Base-by-base conservation (phyloP, 805 yeast genomes). In the Isabelozyma heimii region DNA sequence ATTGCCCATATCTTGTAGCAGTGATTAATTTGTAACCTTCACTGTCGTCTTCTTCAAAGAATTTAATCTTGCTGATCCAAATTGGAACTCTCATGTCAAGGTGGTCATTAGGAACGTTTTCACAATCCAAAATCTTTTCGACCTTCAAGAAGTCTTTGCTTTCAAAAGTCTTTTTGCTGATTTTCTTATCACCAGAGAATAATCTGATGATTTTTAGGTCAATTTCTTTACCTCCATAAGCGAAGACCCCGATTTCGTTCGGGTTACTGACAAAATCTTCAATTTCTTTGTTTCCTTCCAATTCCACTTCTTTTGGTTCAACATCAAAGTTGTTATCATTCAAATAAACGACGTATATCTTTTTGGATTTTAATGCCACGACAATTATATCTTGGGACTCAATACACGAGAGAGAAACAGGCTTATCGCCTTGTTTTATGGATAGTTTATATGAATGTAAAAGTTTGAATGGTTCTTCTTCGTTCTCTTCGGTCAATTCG, bases 191-290 rank as follows among this genome's bases (percentile, higher is more conserved):
- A 10, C 6, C 12, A 1, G 62, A 62, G 44, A 67, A 70, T 17
- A 81, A 52, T 40, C 69, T 55, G 43, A 79, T 63, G 16, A 85
- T 67, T 45, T 79, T 80, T 5, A 88, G 68, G 62, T 89, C 91
- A 50, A 83, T 83, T 57, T 91, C 95, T 60, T 89, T 82, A 27
- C 98, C 99, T 35, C 97, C 97, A 58, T 73, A 81, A 1, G 94
- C 96, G 65, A 87, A 82, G 1, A 83, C 63, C 17, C 81, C 79
- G 7, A 64, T 62, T 16, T 72, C 75, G 13, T 63, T 58, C 3
- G 83, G 84, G 57, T 82, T 82, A 30, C 68, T 63, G 10, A 66
- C 62, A 59, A 79, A 80, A 37, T 82, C 65, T 48, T 75, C 68
- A 39, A 85, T 62, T 6, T 84, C 81, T 3, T 77, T 82, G 39